phyloP scores from a whole-genome alignment of 768 basidiomycete genomes.

The Hortiboletus campestris region DNA sequence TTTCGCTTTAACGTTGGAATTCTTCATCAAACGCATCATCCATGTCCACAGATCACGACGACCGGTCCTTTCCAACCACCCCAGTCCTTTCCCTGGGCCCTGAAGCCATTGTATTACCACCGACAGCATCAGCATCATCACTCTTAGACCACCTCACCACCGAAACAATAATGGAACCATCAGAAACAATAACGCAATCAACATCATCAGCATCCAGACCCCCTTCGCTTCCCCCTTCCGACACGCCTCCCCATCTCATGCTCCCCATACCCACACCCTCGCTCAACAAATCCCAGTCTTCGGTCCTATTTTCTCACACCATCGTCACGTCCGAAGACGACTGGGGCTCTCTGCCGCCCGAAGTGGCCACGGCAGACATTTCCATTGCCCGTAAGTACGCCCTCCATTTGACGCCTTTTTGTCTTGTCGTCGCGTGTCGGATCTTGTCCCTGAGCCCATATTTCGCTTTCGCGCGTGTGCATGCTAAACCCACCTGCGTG shows the following conservation, averaged over 20 bases:
- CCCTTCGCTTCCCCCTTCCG: conserved; percentile 18
- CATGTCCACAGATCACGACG: conserved; percentile 24
- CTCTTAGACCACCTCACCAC: conserved; percentile 23
- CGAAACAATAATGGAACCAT: conserved; percentile 18
- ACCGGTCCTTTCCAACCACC: conserved; percentile 15
- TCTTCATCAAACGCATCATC: conserved; percentile 7
- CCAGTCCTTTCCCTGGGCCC: conserved; percentile 10
- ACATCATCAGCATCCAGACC: conserved; percentile 18
- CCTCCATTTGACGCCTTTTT: conserved; percentile 6
- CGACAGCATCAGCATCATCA: conserved; percentile 17
- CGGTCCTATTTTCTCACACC: conserved; percentile 46
- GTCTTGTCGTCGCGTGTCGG: conserved; percentile 1
- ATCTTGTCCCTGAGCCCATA: background rate
- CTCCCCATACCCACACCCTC: conserved; percentile 42
- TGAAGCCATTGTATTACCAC: conserved; percentile 27
- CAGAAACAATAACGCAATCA: conserved; percentile 16
- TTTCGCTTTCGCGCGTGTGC: background rate
- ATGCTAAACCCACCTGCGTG: conserved; percentile 1
- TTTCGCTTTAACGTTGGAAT: conserved; percentile 13
- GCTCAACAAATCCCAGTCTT: conserved; percentile 39
- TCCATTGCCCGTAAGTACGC: conserved; percentile 53
- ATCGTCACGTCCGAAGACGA: conserved; percentile 34
- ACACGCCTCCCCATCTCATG: conserved; percentile 32
- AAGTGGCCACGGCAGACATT: conserved; percentile 55
- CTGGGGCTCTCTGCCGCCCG: conserved; percentile 44